Base-by-base conservation (phyloP, 2,329 filamentous ascomycete species). In the Ilyonectria destructans region DNA sequence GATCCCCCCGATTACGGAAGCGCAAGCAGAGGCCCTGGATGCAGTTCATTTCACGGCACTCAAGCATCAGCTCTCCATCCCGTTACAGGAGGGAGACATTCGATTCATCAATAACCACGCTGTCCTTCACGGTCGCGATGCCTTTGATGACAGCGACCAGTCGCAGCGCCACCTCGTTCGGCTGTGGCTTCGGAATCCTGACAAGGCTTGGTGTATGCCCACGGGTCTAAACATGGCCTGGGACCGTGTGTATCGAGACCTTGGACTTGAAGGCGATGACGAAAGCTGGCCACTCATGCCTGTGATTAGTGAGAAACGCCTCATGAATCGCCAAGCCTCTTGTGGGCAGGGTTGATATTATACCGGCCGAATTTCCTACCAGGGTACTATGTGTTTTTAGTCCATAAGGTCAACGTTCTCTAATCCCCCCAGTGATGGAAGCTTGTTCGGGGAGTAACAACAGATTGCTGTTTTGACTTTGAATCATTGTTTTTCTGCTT, bases 41-140 rank as follows among this genome's bases (percentile, higher is more conserved):
- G 82, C 85, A 0, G 71, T 88, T 35, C 84, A 88, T 67, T 85
- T 83, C 60, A 77, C 83, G 0, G 85, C 84, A 2, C 82, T 85
- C 49, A 82, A 80, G 51, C 80, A 82, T 55, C 80, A 79, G 6
- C 79, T 85, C 4, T 78, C 82, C 2, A 83, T 85, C 4, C 76
- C 83, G 43, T 85, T 87, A 37, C 79, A 82, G 23, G 81, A 82
- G 45, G 86, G 86, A 0, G 87, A 89, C 71, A 83, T 89, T 21
- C 84, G 86, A 62, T 89, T 85, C 60, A 80, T 87, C 33, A 89
- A 89, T 69, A 89, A 89, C 71, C 74, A 88, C 2, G 83, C 83
- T 9, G 69, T 89, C 0, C 83, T 89, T 19, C 87, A 89, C 62
- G 83, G 84, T 0, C 80, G 87, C 1, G 85, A 85, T 31, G 83